phyloP scores from a whole-genome alignment of 2,329 filamentous ascomycete species.

The Anthostomella pinea region DNA sequence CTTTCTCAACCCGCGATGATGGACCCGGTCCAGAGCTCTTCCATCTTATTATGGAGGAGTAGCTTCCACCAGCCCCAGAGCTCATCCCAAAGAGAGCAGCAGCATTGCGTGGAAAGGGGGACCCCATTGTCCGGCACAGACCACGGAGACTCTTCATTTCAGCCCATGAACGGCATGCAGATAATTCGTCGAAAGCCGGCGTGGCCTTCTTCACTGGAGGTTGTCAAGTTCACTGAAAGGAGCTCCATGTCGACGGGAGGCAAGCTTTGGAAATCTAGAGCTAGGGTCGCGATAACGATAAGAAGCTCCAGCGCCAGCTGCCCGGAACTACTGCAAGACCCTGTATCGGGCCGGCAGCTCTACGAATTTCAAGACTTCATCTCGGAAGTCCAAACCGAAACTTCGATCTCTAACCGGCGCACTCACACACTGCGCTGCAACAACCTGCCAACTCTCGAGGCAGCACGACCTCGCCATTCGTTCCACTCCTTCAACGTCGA shows the following conservation, averaged over 20 bases:
- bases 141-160: constrained; percentile 29
- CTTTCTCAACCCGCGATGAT: no score
- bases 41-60: neutral
- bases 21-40: constrained; percentile 1
- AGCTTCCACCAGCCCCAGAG: constrained; percentile 8
- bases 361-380: constrained; percentile 3
- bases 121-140: constrained; percentile 22
- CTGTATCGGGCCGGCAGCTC: constrained; percentile 7
- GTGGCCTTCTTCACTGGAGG: neutral
- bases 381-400: no score
- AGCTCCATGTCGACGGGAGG: constrained; percentile 3
- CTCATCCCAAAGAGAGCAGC: neutral
- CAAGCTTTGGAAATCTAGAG: neutral
- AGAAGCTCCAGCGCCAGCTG: neutral
- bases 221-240: no score
- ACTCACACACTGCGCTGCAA: neutral
- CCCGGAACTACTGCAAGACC: neutral
- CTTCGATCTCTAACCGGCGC: no score
- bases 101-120: constrained; percentile 18
- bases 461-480: neutral
- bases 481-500: neutral
- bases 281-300: neutral
- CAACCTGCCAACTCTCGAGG: neutral
- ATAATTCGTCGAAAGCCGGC: neutral
- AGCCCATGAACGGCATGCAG: constrained; percentile 25